Conservation (phyloP, 2,329 filamentous ascomycete species). For the Neofusicoccum sp. region DNA sequence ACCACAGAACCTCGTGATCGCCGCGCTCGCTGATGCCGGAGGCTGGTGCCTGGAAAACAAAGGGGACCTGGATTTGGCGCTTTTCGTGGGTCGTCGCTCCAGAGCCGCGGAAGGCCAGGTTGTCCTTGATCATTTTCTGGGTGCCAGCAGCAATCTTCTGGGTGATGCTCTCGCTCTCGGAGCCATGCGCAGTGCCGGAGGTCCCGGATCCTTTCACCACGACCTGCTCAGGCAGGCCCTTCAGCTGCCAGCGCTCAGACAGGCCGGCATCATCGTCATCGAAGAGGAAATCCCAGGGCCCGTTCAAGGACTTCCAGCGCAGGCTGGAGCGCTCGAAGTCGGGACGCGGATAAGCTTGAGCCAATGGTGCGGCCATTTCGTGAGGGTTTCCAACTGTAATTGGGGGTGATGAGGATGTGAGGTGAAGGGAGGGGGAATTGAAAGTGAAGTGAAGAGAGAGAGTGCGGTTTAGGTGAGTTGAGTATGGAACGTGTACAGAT, state of each 20-base stretch:
- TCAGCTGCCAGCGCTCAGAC: slow-evolving; percentile 55
- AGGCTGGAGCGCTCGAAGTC: slow-evolving; percentile 62
- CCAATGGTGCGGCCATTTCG: neutral
- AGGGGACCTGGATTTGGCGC: slow-evolving; percentile 63
- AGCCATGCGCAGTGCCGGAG: slow-evolving; percentile 24
- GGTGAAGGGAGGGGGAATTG: neutral
- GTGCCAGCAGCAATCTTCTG: slow-evolving; percentile 55
- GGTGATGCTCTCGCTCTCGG: slow-evolving; percentile 42
- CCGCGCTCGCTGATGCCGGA: slow-evolving; percentile 64
- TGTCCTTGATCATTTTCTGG: slow-evolving; percentile 51
- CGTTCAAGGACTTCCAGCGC: slow-evolving; percentile 64
- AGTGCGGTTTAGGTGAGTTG: no score
- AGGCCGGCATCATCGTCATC: slow-evolving; percentile 66
- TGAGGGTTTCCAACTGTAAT: neutral
- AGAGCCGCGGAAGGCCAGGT: slow-evolving; percentile 39
- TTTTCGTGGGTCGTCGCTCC: slow-evolving; percentile 44
- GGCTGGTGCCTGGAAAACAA: slow-evolving; percentile 65
- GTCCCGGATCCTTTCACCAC: slow-evolving; percentile 27
- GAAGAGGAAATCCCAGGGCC: slow-evolving; percentile 65
- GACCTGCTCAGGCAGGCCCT: slow-evolving; percentile 52
- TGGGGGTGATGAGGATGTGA: no score
- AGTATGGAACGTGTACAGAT: neutral
- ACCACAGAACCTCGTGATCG: slow-evolving; percentile 70
- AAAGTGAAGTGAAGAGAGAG: neutral
- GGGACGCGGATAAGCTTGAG: slow-evolving; percentile 61